Evolutionary conservation across 2,329 filamentous ascomycete species (phyloP).

Genomic region (Monilinia fructicola): DNA sequence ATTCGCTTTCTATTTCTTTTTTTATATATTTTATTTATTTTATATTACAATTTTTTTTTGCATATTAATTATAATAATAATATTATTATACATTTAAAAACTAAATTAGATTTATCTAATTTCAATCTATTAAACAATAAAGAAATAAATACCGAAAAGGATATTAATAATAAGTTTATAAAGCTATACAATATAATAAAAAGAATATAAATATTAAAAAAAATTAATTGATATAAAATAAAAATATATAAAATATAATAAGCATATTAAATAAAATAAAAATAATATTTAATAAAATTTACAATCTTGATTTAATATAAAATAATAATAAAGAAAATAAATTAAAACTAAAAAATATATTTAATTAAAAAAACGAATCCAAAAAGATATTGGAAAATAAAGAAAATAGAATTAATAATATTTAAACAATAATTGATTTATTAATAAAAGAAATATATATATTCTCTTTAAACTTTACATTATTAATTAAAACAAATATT

Average conservation of each 20-base stretch:
- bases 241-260: not conserved
- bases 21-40: not conserved
- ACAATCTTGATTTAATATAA: not conserved
- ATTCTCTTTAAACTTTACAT: not conserved
- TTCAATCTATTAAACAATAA: not conserved
- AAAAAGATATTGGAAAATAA: not conserved
- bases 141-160: not conserved
- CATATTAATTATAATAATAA: not conserved
- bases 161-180: not conserved
- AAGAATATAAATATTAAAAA: not conserved
- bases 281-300: not conserved
- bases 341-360: too few species aligned
- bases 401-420: not conserved
- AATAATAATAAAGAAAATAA: too few species aligned
- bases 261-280: not conserved
- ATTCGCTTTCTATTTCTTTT: too few species aligned
- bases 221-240: not conserved
- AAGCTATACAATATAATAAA: not conserved
- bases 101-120: not conserved
- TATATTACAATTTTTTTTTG: not conserved
- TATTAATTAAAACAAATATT: too few species aligned
- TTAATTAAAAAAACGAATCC: not conserved
- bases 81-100: not conserved
- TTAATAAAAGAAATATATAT: not conserved
- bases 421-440: not conserved